These are phyloP conservation scores for Metschnikowia similis DNA, from an alignment of 805 yeast genomes.

Conservation along the genomic window DNA sequence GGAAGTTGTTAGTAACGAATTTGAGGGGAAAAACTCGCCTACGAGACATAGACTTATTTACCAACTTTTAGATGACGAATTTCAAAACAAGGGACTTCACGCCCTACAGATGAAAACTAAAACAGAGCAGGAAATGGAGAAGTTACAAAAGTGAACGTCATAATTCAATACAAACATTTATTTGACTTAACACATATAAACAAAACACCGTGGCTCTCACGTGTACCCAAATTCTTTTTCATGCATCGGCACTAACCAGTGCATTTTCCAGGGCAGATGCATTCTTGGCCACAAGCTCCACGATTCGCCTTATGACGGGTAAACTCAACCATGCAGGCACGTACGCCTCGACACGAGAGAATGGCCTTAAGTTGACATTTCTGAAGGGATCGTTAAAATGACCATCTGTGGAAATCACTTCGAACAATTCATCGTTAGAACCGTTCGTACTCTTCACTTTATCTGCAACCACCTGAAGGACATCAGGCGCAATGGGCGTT, in stretches of 20 bases:
- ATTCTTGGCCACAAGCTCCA: constrained; percentile 81
- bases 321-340: constrained; percentile 92
- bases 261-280: constrained; percentile 62
- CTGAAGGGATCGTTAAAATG: constrained; percentile 83
- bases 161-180: not conserved
- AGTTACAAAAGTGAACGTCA: constrained; percentile 4
- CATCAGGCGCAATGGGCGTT: constrained; percentile 80
- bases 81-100: constrained; percentile 70
- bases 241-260: constrained; percentile 1
- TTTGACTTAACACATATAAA: not conserved
- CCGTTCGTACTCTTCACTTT: constrained; percentile 61
- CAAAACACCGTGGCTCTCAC: not conserved
- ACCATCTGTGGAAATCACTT: constrained; percentile 63
- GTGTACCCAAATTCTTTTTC: not conserved
- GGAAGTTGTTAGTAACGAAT: constrained; percentile 65
- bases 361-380: constrained; percentile 67
- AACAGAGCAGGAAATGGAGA: constrained; percentile 52
- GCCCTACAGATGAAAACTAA: constrained; percentile 83
- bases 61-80: constrained; percentile 63
- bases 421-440: constrained; percentile 60
- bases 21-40: constrained; percentile 63
- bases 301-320: constrained; percentile 83
- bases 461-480: constrained; percentile 76
- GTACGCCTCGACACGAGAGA: constrained; percentile 79
- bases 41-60: constrained; percentile 77